Base-by-base conservation (phyloP, 1,139 yeast species). In the Yarrowia galli region DNA sequence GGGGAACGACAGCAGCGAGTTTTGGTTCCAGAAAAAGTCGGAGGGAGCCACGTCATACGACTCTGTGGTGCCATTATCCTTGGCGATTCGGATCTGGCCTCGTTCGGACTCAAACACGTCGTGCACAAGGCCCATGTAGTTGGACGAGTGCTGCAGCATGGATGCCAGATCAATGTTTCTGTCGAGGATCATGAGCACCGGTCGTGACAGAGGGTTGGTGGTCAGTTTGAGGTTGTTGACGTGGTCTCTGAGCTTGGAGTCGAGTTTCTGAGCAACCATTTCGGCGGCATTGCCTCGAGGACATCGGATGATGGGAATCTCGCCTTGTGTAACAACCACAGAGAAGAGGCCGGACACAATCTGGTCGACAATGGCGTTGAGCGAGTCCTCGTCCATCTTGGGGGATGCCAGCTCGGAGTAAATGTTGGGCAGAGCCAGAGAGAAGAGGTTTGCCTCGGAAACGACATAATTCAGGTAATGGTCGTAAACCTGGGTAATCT, bases 61-160 rank as follows among this genome's bases (percentile, higher is more conserved):
- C 72, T 88, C 88, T 60, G 81, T 80, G 38, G 77, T 73, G 25
- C 79, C 79, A 65, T 81, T 83, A 40, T 81, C 82, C 56, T 77
- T 76, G 46, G 73, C 72, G 16, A 92, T 84, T 15, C 90, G 86
- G 71, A 91, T 88, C 54, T 93, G 86, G 77, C 93, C 93, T 75
- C 97, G 85, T 72, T 88, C 85, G 8, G 54, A 25, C 68, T 86
- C 85, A 77, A 96, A 91, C 13, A 92, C 96, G 77, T 95, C 99
- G 74, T 93, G 90, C 18, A 95, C 96, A 86, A 95, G 88, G 74
- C 98, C 92, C 80, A 95, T 97, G 77, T 95, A 95, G 67, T 96
- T 92, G 98, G 99, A 93, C 8, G 98, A 92, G 78, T 95, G 99
- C 1, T 96, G 86, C 77, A 96, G 88, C 98, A 95, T 93, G 35